Percentiles rank a stretch among this genome's conserved stretches.
Conservation (phyloP, 2,329 filamentous ascomycete species). For the Cyclaneusma minus region DNA sequence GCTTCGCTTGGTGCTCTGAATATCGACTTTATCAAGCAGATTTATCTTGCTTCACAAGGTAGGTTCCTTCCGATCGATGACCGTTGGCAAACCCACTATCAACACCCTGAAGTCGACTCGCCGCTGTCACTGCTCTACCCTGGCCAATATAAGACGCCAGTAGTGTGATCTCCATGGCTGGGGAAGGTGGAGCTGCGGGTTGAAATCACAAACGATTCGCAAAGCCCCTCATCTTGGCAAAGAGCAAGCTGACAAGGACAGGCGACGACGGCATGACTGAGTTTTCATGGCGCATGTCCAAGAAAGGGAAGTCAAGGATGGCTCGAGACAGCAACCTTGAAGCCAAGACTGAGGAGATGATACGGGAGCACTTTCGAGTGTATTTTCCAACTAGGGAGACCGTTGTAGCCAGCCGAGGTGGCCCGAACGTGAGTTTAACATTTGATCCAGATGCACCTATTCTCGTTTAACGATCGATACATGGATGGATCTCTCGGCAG, state of each 20-base stretch:
- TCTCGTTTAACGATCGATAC: constrained; percentile 6
- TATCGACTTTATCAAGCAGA: constrained; percentile 42
- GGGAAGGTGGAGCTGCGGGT: too few species aligned
- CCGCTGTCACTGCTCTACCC: too few species aligned
- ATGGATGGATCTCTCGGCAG: background rate
- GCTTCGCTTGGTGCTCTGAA: constrained; percentile 73
- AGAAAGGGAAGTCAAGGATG: constrained; percentile 6
- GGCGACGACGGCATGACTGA: constrained; percentile 30
- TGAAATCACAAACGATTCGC: too few species aligned
- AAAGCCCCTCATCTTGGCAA: too few species aligned
- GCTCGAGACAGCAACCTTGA: constrained; percentile 9
- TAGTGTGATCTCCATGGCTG: too few species aligned
- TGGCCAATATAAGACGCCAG: too few species aligned
- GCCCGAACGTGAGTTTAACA: constrained; percentile 36
- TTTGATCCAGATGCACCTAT: too few species aligned
- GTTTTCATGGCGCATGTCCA: constrained; percentile 21
- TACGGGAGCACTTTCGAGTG: constrained; percentile 46
- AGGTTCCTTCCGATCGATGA: constrained; percentile 5
- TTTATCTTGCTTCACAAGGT: constrained; percentile 45
- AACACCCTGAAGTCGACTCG: too few species aligned
- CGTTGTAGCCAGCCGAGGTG: constrained; percentile 48
- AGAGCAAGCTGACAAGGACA: constrained; percentile 12
- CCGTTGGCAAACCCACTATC: too few species aligned
- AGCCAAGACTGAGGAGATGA: constrained; percentile 10
- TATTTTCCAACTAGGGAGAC: constrained; percentile 71